Evolutionary conservation across 805 yeast species (phyloP), one percentile per base, ranked within the genome.

Genomic region (Saturnispora gosingensis): DNA sequence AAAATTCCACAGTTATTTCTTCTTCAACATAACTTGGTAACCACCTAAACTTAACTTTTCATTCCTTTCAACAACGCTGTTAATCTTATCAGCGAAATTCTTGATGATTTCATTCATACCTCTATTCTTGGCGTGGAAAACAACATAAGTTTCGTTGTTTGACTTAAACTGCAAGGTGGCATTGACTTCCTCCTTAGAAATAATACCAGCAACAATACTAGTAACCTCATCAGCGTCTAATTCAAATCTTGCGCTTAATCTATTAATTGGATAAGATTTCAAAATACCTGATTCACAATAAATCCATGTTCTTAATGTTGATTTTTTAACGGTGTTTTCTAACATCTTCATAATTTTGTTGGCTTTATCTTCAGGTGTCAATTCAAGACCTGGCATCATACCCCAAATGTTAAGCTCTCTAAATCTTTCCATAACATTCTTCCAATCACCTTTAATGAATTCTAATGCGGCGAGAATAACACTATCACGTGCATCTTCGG

Each of bases 401-500:
- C 50, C 78, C 98, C 98, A 93, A 61, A 86, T 82, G 72, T 85
- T 85, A 67, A 91, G 83, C 27, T 87, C 75, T 39, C 78, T 74
- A 61, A 93, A 78, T 64, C 87, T 76, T 48, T 80, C 81, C 58
- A 81, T 78, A 24, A 96, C 83, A 60, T 77, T 75, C 56, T 76
- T 72, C 98, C 99, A 93, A 65, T 91, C 88, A 59, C 97, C 97
- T 60, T 78, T 78, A 66, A 86, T 87, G 68, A 93, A 80, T 32
- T 88, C 81, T 70, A 83, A 83, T 42, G 97, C 95, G 46, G 97
- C 96, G 67, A 86, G 87, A 77, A 91, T 83, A 60, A 93, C 83
- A 70, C 80, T 87, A 68, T 93, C 99, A 63, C 95, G 84, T 45
- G 95, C 86, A 67, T 90, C 88, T 72, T 93, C 99, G 50, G 98